Base-by-base conservation (phyloP, 495 filamentous ascomycete genomes). In the Neurospora cerealis region DNA sequence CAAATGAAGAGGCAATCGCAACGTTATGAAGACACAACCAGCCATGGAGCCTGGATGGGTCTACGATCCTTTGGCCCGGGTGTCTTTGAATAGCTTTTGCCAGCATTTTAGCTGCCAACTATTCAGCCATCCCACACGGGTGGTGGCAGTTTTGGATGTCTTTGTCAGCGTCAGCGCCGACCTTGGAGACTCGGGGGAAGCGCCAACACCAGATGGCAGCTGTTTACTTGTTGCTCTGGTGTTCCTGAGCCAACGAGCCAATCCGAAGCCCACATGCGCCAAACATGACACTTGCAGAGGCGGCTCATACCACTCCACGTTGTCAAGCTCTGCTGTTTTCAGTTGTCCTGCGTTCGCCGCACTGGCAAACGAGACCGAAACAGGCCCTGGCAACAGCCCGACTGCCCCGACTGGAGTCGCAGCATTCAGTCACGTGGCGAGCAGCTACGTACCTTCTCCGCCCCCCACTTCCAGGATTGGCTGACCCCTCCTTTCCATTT, bases 391-490 rank as follows among this genome's bases (percentile, higher is more conserved):
- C 46, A 24, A 54, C 46, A 10, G 21, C 10, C 46, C 46, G 21
- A 62, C 54, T 32, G 54, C 54, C 24, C 54, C 24, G 24, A 28
- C 24, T 28, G 24, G 24, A 66, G 54, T 66, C 54, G 24, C 11
- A 62, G 13, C 54, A 62, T 32, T 6, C 28, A 66, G 28, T 66
- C 54, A 66, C 54, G 54, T 66, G 54, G 54, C 54, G 28, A 28
- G 54, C 54, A 19, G 54, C n/a, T 66, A 48, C 74, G 69, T 75
- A 71, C 74, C 72, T 70, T 75, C 66, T 11, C 70, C 72, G 48
- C 71, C 36, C 70, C 54, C 32, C 69, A 42, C 11, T 72, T 15
- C 19, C 69, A 34, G 80, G 71, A 79, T 81, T 82, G 79, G 80
- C 73, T 66, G 15, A 28, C 76, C 74, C 70, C 75, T 75, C 70